Conservation (phyloP, 2,329 filamentous ascomycete species). For the Verticillium nonalfalfae region DNA sequence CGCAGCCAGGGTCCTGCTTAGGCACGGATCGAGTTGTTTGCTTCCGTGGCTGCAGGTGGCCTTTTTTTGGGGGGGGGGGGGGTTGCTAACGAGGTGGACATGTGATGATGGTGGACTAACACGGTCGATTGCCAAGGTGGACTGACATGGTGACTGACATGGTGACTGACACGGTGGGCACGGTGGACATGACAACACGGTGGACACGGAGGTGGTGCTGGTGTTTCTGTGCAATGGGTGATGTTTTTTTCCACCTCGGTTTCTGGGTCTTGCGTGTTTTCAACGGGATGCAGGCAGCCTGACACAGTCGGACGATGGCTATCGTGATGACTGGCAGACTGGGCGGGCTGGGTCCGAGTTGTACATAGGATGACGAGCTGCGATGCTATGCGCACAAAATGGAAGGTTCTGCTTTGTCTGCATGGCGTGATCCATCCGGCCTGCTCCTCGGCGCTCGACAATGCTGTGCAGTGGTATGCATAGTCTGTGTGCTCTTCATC, state of each 20-base stretch:
- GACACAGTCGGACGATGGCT: neutral
- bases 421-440: no score
- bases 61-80: no score
- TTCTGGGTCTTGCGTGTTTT: neutral
- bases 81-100: neutral
- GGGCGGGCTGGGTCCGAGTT: neutral
- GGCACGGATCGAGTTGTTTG: neutral
- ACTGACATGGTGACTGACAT: neutral
- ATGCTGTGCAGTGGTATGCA: neutral
- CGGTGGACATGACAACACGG: neutral
- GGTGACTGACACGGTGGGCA: no score
- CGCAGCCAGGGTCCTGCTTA: slow-evolving; percentile 29
- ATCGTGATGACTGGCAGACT: neutral
- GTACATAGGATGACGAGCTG: neutral
- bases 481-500: no score
- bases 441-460: no score
- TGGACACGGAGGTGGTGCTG: neutral
- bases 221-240: neutral
- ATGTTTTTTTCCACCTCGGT: neutral
- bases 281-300: neutral
- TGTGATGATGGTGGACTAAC: no score
- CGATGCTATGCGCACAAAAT: neutral
- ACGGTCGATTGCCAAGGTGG: neutral
- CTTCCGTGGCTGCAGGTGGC: neutral
- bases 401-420: neutral